Percentiles rank a stretch among this genome's conserved stretches.
Evolutionary conservation across 2,329 filamentous ascomycete species (phyloP).

Genomic region (Phaeomoniella chlamydospora): DNA sequence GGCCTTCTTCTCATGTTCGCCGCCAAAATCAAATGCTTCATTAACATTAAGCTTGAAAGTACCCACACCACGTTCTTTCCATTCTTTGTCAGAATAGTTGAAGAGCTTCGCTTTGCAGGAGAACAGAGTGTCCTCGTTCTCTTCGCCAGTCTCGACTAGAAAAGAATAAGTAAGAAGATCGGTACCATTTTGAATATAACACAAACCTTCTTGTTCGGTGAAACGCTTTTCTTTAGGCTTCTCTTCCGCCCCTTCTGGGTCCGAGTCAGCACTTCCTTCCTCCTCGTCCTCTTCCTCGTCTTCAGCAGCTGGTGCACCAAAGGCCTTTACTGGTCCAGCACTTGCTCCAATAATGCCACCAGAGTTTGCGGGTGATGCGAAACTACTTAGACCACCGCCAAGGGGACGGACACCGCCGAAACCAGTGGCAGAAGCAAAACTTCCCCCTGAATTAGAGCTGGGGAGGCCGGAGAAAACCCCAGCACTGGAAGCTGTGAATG

Average conservation of each 20-base stretch:
- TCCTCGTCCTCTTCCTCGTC: constrained; percentile 36
- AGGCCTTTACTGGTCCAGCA: constrained; percentile 40
- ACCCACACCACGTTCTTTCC: constrained; percentile 53
- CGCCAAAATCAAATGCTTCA: constrained; percentile 14
- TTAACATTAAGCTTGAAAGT: constrained; percentile 21
- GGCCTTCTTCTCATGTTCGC: constrained; percentile 28
- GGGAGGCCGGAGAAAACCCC: neutral
- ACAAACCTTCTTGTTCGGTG: constrained; percentile 51
- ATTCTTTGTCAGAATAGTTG: constrained; percentile 57
- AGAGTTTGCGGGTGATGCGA: constrained; percentile 48
- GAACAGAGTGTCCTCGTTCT: constrained; percentile 62
- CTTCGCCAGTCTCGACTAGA: constrained; percentile 73
- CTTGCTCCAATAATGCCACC: constrained; percentile 23
- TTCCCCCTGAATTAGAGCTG: constrained; percentile 2
- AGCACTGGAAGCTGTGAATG: neutral
- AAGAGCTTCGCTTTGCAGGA: constrained; percentile 74
- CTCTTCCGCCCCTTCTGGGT: constrained; percentile 34
- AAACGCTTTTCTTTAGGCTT: constrained; percentile 31
- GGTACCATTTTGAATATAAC: neutral
- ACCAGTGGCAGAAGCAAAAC: constrained; percentile 10
- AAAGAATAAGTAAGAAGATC: constrained; percentile 13
- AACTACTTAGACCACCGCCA: constrained; percentile 44
- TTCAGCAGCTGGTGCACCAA: constrained; percentile 51
- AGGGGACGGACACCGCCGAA: constrained; percentile 22
- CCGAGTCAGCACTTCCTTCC: constrained; percentile 29